Evolutionary conservation across 1,284 basidiomycete species (phyloP).

Genomic region (Macrocystidia cucumis): DNA sequence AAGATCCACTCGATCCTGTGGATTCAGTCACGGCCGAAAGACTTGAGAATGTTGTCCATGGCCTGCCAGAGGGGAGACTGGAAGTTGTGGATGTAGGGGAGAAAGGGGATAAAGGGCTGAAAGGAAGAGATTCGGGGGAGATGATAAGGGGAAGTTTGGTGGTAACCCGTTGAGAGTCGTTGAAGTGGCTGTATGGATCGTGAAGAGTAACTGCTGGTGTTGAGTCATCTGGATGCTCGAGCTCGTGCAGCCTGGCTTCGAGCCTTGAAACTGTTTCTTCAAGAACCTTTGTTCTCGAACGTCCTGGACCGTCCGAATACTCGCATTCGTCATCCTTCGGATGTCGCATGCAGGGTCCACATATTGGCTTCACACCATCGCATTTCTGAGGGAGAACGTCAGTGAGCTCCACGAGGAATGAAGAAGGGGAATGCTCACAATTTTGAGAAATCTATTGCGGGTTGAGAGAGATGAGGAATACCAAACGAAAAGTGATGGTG

Average conservation of each 20-base stretch:
- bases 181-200: conserved; percentile 29
- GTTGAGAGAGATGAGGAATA: neutral
- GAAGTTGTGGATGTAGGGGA: conserved; percentile 32
- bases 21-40: conserved; percentile 27
- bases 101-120: conserved; percentile 27
- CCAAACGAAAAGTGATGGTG: conserved; percentile 1
- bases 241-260: conserved; percentile 33
- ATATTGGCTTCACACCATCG: conserved; percentile 35
- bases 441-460: conserved; percentile 43
- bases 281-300: conserved; percentile 34
- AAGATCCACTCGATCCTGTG: conserved; percentile 29
- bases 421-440: conserved; percentile 30
- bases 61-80: conserved; percentile 32
- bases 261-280: conserved; percentile 35
- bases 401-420: conserved; percentile 4
- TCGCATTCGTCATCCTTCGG: conserved; percentile 40
- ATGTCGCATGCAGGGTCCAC: conserved; percentile 32
- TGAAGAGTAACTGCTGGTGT: conserved; percentile 35
- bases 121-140: conserved; percentile 20
- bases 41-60: conserved; percentile 25
- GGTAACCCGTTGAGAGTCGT: conserved; percentile 21
- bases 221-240: conserved; percentile 34
- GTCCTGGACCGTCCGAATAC: conserved; percentile 34
- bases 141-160: conserved; percentile 23
- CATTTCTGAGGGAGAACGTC: conserved; percentile 28